A percentile compares a stretch with the other conserved stretches of the same genome.
phyloP scores from a whole-genome alignment of 495 filamentous ascomycete species.

The Trichoderma reesei region DNA sequence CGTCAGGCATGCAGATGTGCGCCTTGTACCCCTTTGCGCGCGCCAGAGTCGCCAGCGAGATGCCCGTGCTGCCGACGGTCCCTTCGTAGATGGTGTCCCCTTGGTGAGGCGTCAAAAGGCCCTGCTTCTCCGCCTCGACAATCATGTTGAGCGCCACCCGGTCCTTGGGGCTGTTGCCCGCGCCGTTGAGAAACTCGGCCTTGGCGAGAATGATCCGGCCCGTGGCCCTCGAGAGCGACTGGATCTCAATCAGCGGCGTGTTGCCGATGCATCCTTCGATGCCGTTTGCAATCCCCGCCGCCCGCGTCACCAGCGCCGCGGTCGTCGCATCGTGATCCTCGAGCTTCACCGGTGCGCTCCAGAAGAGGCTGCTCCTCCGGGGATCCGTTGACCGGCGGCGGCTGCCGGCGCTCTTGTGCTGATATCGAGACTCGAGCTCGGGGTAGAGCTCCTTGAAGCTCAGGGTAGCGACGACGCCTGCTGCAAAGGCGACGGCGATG shows the following conservation, averaged over 20 bases:
- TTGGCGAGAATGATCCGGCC: slow-evolving; percentile 90
- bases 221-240: slow-evolving; percentile 80
- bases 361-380: slow-evolving; percentile 27
- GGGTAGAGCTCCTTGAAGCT: slow-evolving; percentile 68
- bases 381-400: slow-evolving; percentile 7
- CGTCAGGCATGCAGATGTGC: slow-evolving; percentile 95
- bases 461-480: slow-evolving; percentile 62
- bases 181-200: slow-evolving; percentile 92
- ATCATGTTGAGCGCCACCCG: slow-evolving; percentile 89
- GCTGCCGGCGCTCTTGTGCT: slow-evolving; percentile 19
- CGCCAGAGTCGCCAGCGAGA: slow-evolving; percentile 82
- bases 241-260: slow-evolving; percentile 83
- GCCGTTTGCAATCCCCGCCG: slow-evolving; percentile 39
- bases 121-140: slow-evolving; percentile 66
- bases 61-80: slow-evolving; percentile 88
- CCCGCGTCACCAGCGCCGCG: neutral
- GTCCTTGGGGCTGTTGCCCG: slow-evolving; percentile 93
- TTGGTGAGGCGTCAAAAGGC: slow-evolving; percentile 64
- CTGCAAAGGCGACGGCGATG: slow-evolving; percentile 59
- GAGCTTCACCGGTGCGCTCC: slow-evolving; percentile 36
- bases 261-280: slow-evolving; percentile 92
- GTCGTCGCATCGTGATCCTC: slow-evolving; percentile 35
- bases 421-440: slow-evolving; percentile 53
- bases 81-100: slow-evolving; percentile 97
- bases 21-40: slow-evolving; percentile 82